Evolutionary conservation across 768 basidiomycete species (phyloP).

Genomic region (Scleroderma bovista): DNA sequence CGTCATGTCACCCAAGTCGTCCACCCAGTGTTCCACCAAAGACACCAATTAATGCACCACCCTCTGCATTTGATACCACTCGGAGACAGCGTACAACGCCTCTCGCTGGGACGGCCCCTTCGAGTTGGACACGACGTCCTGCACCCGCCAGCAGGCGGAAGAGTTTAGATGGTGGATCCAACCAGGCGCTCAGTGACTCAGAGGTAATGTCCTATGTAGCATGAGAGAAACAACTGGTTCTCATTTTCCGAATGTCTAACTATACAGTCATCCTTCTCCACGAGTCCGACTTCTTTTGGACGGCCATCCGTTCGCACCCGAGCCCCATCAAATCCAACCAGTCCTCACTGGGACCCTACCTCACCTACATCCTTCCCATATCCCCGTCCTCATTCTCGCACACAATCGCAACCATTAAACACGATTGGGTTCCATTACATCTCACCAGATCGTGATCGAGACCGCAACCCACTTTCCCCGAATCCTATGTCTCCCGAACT

Average conservation of each 20-base stretch:
- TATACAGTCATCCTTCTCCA: constrained; percentile 25
- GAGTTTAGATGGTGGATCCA: constrained; percentile 65
- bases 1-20: constrained; percentile 35
- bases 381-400: constrained; percentile 64
- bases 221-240: too few relatives aligned
- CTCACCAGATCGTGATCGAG: constrained; percentile 35
- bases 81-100: constrained; percentile 69
- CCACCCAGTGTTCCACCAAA: constrained; percentile 56
- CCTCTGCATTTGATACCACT: constrained; percentile 65
- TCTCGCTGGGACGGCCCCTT: constrained; percentile 52
- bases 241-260: constrained; percentile 5
- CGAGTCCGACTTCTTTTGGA: constrained; percentile 41
- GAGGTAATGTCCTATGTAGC: constrained; percentile 43
- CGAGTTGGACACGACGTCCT: constrained; percentile 72
- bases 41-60: constrained; percentile 35
- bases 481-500: constrained; percentile 32
- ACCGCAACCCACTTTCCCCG: constrained; percentile 18
- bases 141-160: constrained; percentile 61
- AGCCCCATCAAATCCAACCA: constrained; percentile 67
- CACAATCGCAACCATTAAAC: constrained; percentile 43
- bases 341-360: constrained; percentile 25
- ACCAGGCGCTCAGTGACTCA: constrained; percentile 54
- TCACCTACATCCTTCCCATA: constrained; percentile 41
- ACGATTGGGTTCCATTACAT: constrained; percentile 37
- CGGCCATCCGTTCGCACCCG: constrained; percentile 47